Conservation (phyloP, 2,329 filamentous ascomycete genomes). For the Dichotomopilus funicola region DNA sequence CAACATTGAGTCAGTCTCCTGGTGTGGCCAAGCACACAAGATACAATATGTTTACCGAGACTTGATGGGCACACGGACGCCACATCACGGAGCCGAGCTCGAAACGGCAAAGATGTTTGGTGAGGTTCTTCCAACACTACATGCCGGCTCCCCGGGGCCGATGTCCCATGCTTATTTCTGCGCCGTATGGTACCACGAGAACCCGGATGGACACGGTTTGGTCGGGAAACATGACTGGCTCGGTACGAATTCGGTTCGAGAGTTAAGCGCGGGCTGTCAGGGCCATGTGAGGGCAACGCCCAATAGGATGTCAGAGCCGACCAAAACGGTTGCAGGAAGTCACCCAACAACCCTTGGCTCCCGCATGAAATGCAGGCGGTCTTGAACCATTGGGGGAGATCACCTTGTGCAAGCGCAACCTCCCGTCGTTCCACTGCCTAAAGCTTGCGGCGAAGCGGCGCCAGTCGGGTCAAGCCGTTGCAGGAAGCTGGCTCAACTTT, state of each 20-base stretch:
- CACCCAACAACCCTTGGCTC: slow-evolving; percentile 4
- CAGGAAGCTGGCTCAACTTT: slow-evolving; percentile 1
- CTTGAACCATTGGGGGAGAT: not conserved
- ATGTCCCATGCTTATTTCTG: not conserved
- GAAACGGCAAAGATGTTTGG: not conserved
- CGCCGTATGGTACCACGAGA: slow-evolving; percentile 3
- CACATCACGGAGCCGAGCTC: not conserved
- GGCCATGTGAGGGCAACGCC: not conserved
- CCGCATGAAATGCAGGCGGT: slow-evolving; percentile 2
- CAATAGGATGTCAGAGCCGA: slow-evolving; percentile 8
- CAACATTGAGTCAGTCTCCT: too few relatives aligned
- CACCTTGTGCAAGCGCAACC: slow-evolving; percentile 3
- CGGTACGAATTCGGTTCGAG: slow-evolving; percentile 3
- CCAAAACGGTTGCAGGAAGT: not conserved
- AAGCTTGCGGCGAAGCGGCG: not conserved
- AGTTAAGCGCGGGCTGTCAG: slow-evolving; percentile 10
- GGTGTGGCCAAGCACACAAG: too few relatives aligned
- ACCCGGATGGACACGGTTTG: not conserved
- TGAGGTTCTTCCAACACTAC: too few relatives aligned
- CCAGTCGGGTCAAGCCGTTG: not conserved
- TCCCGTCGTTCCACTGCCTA: not conserved
- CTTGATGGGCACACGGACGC: too few relatives aligned
- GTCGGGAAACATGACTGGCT: slow-evolving; percentile 7
- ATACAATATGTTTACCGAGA: too few relatives aligned
- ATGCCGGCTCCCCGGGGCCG: too few relatives aligned